A percentile compares a stretch with the other conserved stretches of the same genome.
Conservation (phyloP, 306 rosid species). For the Castanea sativa region DNA sequence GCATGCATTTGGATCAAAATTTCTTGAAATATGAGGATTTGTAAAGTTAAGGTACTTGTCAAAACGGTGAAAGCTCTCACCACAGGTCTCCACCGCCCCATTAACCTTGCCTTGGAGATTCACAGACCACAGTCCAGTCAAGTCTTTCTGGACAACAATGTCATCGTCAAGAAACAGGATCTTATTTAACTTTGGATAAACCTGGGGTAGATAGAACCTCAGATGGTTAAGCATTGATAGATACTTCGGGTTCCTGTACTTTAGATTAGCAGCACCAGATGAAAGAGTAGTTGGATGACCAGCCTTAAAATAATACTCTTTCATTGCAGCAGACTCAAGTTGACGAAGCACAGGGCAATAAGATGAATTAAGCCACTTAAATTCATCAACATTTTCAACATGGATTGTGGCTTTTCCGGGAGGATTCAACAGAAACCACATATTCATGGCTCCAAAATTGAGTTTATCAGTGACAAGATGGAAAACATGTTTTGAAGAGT, state of each 20-base stretch:
- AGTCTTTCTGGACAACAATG: slow-evolving; percentile 96
- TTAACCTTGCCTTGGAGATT: slow-evolving; percentile 87
- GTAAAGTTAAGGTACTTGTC: slow-evolving; percentile 95
- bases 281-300: slow-evolving; percentile 72
- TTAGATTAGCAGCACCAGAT: slow-evolving; percentile 79
- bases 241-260: slow-evolving; percentile 96
- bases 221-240: slow-evolving; percentile 97
- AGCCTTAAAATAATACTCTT: slow-evolving; percentile 90
- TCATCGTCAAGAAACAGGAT: slow-evolving; percentile 94
- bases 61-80: slow-evolving; percentile 87
- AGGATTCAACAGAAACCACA: slow-evolving; percentile 98
- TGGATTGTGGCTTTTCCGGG: slow-evolving; percentile 90
- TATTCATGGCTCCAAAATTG: slow-evolving; percentile 93
- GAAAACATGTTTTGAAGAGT: slow-evolving; percentile 89
- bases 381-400: slow-evolving; percentile 90
- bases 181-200: slow-evolving; percentile 87
- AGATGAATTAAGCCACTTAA: slow-evolving; percentile 94
- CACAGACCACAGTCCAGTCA: slow-evolving; percentile 77
- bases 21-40: slow-evolving; percentile 79
- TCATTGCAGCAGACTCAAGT: slow-evolving; percentile 92
- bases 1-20: slow-evolving; percentile 89
- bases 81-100: slow-evolving; percentile 97
- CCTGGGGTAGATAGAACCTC: slow-evolving; percentile 95
- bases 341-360: slow-evolving; percentile 95
- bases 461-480: slow-evolving; percentile 93